Evolutionary conservation across 306 rosid species (phyloP).

Genomic region (Astragalus glycyphyllos): DNA sequence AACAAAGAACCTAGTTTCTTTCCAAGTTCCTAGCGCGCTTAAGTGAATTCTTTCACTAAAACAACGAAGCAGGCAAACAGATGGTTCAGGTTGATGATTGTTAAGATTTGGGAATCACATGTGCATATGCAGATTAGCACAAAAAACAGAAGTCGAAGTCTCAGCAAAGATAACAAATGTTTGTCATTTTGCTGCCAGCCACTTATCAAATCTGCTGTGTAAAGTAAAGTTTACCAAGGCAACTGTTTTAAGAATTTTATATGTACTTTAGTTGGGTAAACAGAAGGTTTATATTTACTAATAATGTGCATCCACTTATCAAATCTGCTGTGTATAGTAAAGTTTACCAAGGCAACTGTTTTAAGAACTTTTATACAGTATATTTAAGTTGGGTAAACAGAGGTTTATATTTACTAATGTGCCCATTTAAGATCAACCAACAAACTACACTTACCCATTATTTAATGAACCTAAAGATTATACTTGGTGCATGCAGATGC

Average conservation of each 20-base stretch:
- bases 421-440: conserved; percentile 10
- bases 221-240: too few relatives aligned
- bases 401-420: neutral
- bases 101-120: conserved; percentile 46
- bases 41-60: conserved; percentile 42
- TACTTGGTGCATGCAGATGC: conserved; percentile 23
- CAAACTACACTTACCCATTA: neutral
- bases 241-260: too few relatives aligned
- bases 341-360: conserved; percentile 11
- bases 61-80: conserved; percentile 52
- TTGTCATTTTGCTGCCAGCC: conserved; percentile 67
- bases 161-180: conserved; percentile 39
- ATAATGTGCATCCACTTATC: conserved; percentile 36
- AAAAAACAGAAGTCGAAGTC: conserved; percentile 40
- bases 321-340: neutral
- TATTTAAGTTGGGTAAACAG: conserved; percentile 1
- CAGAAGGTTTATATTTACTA: too few relatives aligned
- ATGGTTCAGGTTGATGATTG: conserved; percentile 35
- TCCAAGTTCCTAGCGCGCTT: neutral
- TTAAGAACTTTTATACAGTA: neutral
- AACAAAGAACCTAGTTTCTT: conserved; percentile 22
- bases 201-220: too few relatives aligned
- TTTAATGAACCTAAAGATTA: neutral
- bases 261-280: too few relatives aligned
- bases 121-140: conserved; percentile 56